These are phyloP conservation scores for Glarea lozoyensis DNA, from an alignment of 495 filamentous ascomycete species.

Conservation along the genomic window DNA sequence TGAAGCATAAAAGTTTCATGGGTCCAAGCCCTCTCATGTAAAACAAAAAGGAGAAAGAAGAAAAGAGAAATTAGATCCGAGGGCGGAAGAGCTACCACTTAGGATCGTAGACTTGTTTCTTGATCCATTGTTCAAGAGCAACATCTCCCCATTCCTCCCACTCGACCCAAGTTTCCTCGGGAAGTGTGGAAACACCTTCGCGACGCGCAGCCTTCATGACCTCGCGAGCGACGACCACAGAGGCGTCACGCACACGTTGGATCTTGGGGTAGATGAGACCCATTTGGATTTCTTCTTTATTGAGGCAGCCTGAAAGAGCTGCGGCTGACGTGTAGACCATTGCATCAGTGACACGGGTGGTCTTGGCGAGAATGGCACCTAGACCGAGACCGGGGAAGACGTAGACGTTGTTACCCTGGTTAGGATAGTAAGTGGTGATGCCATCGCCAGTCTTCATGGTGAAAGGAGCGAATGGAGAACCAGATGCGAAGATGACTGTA, in stretches of 20 bases:
- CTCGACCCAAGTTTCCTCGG: slow-evolving; percentile 70
- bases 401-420: slow-evolving; percentile 74
- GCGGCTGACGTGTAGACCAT: slow-evolving; percentile 93
- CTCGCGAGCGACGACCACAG: slow-evolving; percentile 75
- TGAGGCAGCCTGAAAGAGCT: slow-evolving; percentile 70
- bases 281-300: slow-evolving; percentile 66
- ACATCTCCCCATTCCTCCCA: slow-evolving; percentile 74
- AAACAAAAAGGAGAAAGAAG: background rate
- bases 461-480: slow-evolving; percentile 81
- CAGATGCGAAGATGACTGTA: slow-evolving; percentile 85
- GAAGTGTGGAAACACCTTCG: slow-evolving; percentile 42
- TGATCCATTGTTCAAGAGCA: slow-evolving; percentile 71
- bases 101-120: slow-evolving; percentile 74
- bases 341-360: slow-evolving; percentile 79
- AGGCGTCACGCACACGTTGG: slow-evolving; percentile 83
- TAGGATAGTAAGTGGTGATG: slow-evolving; percentile 67
- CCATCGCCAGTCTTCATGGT: slow-evolving; percentile 55
- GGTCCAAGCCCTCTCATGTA: no score
- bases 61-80: background rate
- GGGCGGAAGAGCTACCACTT: slow-evolving; percentile 6
- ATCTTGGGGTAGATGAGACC: slow-evolving; percentile 92
- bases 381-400: slow-evolving; percentile 97
- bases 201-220: slow-evolving; percentile 83
- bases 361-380: slow-evolving; percentile 86
- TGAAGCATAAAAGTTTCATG: no score